phyloP scores from a whole-genome alignment of 805 yeast species.

The Lipomyces orientalis region DNA sequence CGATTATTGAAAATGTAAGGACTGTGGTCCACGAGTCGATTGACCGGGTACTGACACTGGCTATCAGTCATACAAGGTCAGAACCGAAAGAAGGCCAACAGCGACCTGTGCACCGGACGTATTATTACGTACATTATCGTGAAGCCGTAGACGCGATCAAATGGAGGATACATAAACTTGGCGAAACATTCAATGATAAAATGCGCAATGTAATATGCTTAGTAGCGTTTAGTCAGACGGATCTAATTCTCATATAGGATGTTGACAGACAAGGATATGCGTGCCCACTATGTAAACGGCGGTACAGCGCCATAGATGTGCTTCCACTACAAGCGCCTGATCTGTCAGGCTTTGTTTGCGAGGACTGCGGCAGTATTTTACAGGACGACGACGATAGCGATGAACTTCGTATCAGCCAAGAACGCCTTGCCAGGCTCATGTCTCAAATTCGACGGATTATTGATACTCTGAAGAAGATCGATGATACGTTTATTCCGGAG shows the following conservation, averaged over 20 bases:
- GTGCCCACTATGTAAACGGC: slow-evolving; percentile 83
- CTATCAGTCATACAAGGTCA: slow-evolving; percentile 36
- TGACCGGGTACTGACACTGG: background rate
- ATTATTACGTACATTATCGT: slow-evolving; percentile 85
- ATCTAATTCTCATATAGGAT: slow-evolving; percentile 45
- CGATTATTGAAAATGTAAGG: slow-evolving; percentile 70
- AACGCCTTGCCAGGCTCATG: slow-evolving; percentile 82
- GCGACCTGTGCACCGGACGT: slow-evolving; percentile 74
- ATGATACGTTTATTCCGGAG: slow-evolving; percentile 79
- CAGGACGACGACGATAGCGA: slow-evolving; percentile 88
- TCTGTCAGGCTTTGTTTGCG: slow-evolving; percentile 79
- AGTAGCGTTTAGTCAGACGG: background rate
- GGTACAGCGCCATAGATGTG: slow-evolving; percentile 86
- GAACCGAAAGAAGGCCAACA: slow-evolving; percentile 60
- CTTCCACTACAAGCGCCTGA: slow-evolving; percentile 80
- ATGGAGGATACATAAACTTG: slow-evolving; percentile 93
- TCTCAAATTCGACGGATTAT: slow-evolving; percentile 87
- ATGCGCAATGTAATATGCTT: slow-evolving; percentile 57
- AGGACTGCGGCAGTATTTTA: slow-evolving; percentile 75
- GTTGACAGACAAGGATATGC: slow-evolving; percentile 93
- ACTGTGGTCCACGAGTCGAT: slow-evolving; percentile 32
- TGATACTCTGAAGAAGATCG: slow-evolving; percentile 78
- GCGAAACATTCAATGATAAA: slow-evolving; percentile 76
- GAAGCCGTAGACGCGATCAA: slow-evolving; percentile 95
- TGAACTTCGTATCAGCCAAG: slow-evolving; percentile 81